Conservation (phyloP, 2,329 filamentous ascomycete species). For the Tolypocladium sp. region DNA sequence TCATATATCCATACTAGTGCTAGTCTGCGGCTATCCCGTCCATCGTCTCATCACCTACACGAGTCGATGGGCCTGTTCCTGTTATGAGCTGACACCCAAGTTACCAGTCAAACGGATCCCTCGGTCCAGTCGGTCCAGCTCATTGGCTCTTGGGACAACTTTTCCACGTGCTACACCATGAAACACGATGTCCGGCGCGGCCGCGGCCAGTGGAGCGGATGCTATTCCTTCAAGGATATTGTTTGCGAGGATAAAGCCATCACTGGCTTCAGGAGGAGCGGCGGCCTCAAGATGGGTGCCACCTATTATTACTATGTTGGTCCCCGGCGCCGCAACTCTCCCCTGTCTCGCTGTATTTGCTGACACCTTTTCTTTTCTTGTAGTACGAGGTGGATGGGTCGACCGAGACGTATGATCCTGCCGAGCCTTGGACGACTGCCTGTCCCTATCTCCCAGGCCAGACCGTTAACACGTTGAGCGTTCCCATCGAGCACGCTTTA, state of each 20-base stretch:
- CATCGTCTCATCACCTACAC: neutral
- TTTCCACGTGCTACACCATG: slow-evolving; percentile 69
- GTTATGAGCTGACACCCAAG: slow-evolving; percentile 9
- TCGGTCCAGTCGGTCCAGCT: slow-evolving; percentile 65
- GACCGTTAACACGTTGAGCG: slow-evolving; percentile 71
- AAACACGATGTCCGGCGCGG: slow-evolving; percentile 69
- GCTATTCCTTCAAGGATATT: slow-evolving; percentile 78
- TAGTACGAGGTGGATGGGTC: slow-evolving; percentile 79
- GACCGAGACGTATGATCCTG: slow-evolving; percentile 65
- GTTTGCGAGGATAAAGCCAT: slow-evolving; percentile 64
- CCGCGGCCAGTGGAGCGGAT: slow-evolving; percentile 74
- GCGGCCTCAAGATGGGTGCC: slow-evolving; percentile 82
- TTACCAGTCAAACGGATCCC: slow-evolving; percentile 47
- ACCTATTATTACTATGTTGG: slow-evolving; percentile 95
- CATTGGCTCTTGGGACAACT: slow-evolving; percentile 94
- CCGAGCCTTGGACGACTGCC: slow-evolving; percentile 62
- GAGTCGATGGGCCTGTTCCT: neutral
- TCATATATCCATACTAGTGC: neutral
- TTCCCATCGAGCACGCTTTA: slow-evolving; percentile 60
- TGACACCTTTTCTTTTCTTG: neutral
- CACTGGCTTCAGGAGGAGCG: slow-evolving; percentile 45
- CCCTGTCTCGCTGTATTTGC: neutral
- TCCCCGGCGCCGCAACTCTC: slow-evolving; percentile 10
- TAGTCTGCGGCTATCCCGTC: neutral
- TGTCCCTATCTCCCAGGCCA: slow-evolving; percentile 88